phyloP scores from a whole-genome alignment of 768 basidiomycete genomes.

The Lactifluus piperatus region DNA sequence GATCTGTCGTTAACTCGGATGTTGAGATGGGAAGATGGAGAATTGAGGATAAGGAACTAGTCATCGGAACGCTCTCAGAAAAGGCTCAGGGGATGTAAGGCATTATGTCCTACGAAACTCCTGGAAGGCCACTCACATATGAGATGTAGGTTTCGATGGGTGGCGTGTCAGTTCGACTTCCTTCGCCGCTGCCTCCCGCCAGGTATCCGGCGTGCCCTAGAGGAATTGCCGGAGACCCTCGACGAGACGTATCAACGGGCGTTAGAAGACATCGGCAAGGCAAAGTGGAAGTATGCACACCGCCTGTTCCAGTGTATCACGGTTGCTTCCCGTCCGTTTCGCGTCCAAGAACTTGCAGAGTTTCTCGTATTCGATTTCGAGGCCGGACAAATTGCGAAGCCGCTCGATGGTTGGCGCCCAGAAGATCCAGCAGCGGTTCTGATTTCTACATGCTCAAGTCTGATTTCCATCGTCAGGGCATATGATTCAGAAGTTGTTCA shows the following conservation, averaged over 20 bases:
- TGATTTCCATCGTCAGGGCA: not conserved
- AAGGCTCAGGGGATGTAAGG: too few relatives aligned
- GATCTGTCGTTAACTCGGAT: too few relatives aligned
- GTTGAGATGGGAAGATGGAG: too few relatives aligned
- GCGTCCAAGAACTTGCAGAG: not conserved
- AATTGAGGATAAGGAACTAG: too few relatives aligned
- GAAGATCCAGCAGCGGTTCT: not conserved
- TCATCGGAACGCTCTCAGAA: too few relatives aligned
- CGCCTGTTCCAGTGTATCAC: not conserved
- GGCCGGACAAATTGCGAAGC: not conserved
- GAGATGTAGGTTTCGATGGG: too few relatives aligned
- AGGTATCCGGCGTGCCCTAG: not conserved
- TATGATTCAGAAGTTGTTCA: not conserved
- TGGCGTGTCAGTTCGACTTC: not conserved
- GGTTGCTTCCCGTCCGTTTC: not conserved
- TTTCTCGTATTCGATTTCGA: not conserved
- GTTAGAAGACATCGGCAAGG: not conserved
- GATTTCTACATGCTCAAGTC: not conserved
- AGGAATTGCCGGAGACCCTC: not conserved
- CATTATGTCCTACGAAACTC: too few relatives aligned
- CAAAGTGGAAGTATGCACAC: not conserved
- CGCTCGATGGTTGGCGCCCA: not conserved
- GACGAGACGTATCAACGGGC: not conserved
- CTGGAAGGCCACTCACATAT: too few relatives aligned
- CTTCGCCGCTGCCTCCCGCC: not conserved